Percentiles rank a stretch among this genome's conserved stretches.
Conservation (phyloP, 257 asterid species). For the Ehretia macrophylla region DNA sequence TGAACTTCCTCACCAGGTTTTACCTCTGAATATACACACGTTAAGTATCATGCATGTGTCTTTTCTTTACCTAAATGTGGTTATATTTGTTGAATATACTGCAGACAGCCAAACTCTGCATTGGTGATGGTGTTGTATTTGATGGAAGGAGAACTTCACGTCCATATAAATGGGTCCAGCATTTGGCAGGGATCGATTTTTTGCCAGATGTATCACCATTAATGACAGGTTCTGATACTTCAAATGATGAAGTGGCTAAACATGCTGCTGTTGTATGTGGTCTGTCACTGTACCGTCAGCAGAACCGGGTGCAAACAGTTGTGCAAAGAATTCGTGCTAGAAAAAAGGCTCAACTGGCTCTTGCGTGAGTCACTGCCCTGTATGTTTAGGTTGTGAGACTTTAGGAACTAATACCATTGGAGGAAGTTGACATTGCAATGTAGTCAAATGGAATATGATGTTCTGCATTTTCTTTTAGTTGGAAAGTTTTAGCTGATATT, state of each 20-base stretch:
- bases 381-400: slow-evolving; percentile 33
- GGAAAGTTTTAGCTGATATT: not conserved
- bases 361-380: slow-evolving; percentile 79
- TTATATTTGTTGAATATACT: slow-evolving; percentile 19
- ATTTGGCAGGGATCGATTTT: slow-evolving; percentile 93
- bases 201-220: slow-evolving; percentile 91
- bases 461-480: not conserved
- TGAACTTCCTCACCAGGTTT: slow-evolving; percentile 96
- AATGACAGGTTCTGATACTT: slow-evolving; percentile 42
- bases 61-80: slow-evolving; percentile 16
- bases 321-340: slow-evolving; percentile 84
- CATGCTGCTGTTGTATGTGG: slow-evolving; percentile 52
- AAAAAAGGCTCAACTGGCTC: slow-evolving; percentile 90
- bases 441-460: slow-evolving; percentile 3
- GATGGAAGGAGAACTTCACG: slow-evolving; percentile 70
- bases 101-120: slow-evolving; percentile 82
- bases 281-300: slow-evolving; percentile 80
- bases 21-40: slow-evolving; percentile 15
- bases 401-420: slow-evolving; percentile 18
- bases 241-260: slow-evolving; percentile 49
- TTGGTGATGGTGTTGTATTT: slow-evolving; percentile 57
- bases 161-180: slow-evolving; percentile 98
- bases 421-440: slow-evolving; percentile 6
- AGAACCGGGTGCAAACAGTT: slow-evolving; percentile 84
- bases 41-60: slow-evolving; percentile 12